phyloP scores from a whole-genome alignment of 345 rosid species.

The Gossypium australe region DNA sequence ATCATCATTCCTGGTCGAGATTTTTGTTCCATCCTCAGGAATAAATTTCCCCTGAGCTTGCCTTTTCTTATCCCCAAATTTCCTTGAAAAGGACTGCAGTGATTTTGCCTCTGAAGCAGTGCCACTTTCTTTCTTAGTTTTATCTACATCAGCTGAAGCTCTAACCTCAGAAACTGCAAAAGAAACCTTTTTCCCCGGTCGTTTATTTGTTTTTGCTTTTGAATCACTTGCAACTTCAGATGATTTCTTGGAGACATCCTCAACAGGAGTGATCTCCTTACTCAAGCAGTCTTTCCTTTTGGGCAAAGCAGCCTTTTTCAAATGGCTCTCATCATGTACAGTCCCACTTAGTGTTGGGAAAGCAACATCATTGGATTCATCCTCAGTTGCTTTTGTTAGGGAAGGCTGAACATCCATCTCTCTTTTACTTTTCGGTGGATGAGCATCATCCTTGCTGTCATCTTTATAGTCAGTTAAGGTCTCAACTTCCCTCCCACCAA shows the following conservation, averaged over 20 bases:
- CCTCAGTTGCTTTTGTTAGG: slow-evolving; percentile 37
- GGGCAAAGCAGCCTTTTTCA: slow-evolving; percentile 37
- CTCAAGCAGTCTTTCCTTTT: slow-evolving; percentile 47
- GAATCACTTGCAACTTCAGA: slow-evolving; percentile 51
- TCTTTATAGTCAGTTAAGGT: slow-evolving; percentile 26
- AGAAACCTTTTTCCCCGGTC: slow-evolving; percentile 37
- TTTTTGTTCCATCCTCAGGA: slow-evolving; percentile 36
- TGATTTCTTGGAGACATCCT: slow-evolving; percentile 34
- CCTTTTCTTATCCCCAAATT: slow-evolving; percentile 47
- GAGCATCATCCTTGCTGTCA: slow-evolving; percentile 27
- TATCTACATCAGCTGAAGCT: slow-evolving; percentile 22
- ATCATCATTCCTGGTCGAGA: slow-evolving; percentile 42
- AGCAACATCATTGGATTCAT: slow-evolving; percentile 30
- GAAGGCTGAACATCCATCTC: slow-evolving; percentile 30
- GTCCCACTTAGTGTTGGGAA: slow-evolving; percentile 37
- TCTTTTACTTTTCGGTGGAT: slow-evolving; percentile 42
- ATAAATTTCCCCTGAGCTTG: slow-evolving; percentile 37
- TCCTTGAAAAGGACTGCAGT: slow-evolving; percentile 37
- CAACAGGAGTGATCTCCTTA: slow-evolving; percentile 38
- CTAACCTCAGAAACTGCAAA: slow-evolving; percentile 34
- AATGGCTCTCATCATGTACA: slow-evolving; percentile 34
- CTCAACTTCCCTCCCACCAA: slow-evolving; percentile 39
- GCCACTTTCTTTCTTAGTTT: slow-evolving; percentile 38
- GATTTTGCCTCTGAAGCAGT: slow-evolving; percentile 41
- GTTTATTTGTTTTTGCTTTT: slow-evolving; percentile 39